Evolutionary conservation across 345 rosid species (phyloP), one percentile per base, ranked within the genome.

Genomic region (Theobroma cacao): DNA sequence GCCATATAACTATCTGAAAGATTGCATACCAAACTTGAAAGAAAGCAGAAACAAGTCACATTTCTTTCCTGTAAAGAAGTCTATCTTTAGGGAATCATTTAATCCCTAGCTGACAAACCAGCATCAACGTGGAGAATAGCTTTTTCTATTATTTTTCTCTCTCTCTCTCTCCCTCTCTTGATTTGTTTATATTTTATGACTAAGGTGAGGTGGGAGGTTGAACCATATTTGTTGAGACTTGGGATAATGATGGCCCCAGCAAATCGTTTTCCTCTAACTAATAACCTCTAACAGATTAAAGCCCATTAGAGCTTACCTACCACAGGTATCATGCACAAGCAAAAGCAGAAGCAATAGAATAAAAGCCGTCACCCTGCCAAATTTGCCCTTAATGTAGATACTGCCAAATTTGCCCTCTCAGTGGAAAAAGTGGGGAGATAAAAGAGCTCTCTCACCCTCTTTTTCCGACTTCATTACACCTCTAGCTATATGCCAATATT

Each of bases 271-370:
- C 77, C 17, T 30, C 48, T 55, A 33, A 75, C 78, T 34, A 75
- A 20, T 45, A 47, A 70, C 15, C 62, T 58, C 18, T 73, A 72
- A 79, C 67, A 53, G 70, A 80, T 76, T n/a, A 60, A 50, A 62
- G 15, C 41, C 76, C 74, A 77, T 26, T 47, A 55, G 40, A 18
- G 63, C 70, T 55, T 34, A 77, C 84, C 80, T 64, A 81, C 75
- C 80, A 53, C 36, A 1, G 10, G 1, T 5, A 73, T 58, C 24
- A 14, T 55, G 22, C 48, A 20, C 30, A 8, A 22, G 5, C 7
- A 13, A 62, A 69, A 26, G 20, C n/a, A 43, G 10, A 68, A 43
- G 55, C 18, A 43, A 68, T 3, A 38, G 30, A n/a, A 2, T 3
- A 6, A 40, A 38, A 66, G 13, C 17, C 20, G 72, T 65, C 47